Evolutionary conservation across 768 basidiomycete genomes (phyloP), one percentile per base, ranked within the genome.

Genomic region (Omphalotus guepiniiformis): DNA sequence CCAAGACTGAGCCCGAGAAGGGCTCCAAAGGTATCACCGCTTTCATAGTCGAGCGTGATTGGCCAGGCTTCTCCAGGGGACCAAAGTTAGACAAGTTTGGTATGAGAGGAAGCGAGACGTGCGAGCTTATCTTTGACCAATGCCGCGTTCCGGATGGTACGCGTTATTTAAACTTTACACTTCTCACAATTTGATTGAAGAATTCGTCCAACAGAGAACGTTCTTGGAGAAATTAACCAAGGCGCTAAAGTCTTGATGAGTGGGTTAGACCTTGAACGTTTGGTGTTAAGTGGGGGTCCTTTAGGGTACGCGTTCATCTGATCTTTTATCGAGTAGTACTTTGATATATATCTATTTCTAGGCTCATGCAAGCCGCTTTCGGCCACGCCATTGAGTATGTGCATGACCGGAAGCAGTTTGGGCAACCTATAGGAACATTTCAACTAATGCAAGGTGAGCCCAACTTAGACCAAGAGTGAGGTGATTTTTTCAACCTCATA

Each of bases 31-130:
- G 25, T 25, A 37, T 36, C 44, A 95, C 93, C 0, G 80, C 93
- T 0, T 96, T 96, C 64, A 82, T 96, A 53, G 72, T 97, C 52
- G 92, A 95, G 68, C 85, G 79, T 37, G 82, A 69, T 6, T 92
- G 87, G 62, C 64, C 76, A 35, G 94, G 92, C 1, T 94, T 94
- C 65, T 91, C 90, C 5, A 88, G 90, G 0, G 85, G 87, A 55
- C 89, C 86, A 50, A 93, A 94, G 57, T 72, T 97, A 18, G 94
- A 97, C 64, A 97, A 97, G 63, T 83, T 96, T 59, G 94, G 94
- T 1, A 97, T 97, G 94, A 73, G 94, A 56, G 94, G 94, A 30
- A 91, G 88, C 50, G 93, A 96, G 56, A 97, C 94, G 2, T 92
- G 91, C 53, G 94, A 97, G 61, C 69, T 96, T 19, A 82, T 94